Percentiles rank a stretch among this genome's conserved stretches.
These are phyloP conservation scores for Rhizophagus prolifer DNA, from an alignment of 192 early-diverging fungal genomes.

Conservation along the genomic window DNA sequence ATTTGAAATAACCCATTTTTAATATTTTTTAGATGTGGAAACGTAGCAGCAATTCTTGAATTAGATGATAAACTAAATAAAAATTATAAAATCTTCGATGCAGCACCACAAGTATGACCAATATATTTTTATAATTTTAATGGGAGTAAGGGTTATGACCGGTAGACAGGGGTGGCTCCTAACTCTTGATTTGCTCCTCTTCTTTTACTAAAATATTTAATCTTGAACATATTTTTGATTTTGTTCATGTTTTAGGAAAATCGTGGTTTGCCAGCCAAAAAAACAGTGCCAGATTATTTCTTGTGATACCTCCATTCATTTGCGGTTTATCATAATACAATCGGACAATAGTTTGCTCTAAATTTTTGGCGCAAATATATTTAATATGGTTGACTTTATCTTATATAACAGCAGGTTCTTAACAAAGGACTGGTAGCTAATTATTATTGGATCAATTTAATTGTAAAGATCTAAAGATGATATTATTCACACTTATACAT, in stretches of 20 bases:
- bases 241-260: constrained; percentile 2
- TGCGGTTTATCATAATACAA: not conserved
- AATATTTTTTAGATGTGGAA: constrained; percentile 71
- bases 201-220: no score
- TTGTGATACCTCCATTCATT: not conserved
- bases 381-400: not conserved
- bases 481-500: not conserved
- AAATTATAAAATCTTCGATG: constrained; percentile 92
- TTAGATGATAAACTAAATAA: constrained; percentile 86
- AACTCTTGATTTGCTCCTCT: no score
- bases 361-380: not conserved
- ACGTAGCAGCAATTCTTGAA: constrained; percentile 96
- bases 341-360: not conserved
- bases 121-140: constrained; percentile 21
- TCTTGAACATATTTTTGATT: not conserved
- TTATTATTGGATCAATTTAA: not conserved
- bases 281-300: constrained; percentile 10
- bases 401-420: not conserved
- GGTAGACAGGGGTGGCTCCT: no score
- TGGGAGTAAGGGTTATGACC: no score
- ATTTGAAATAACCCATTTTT: constrained; percentile 7
- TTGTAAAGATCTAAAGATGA: not conserved
- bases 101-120: constrained; percentile 73
- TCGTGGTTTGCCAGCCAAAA: constrained; percentile 13
- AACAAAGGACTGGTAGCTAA: not conserved